A percentile compares a stretch with the other conserved stretches of the same genome.
phyloP scores from a whole-genome alignment of 345 rosid genomes.

The Excoecaria agallocha region DNA sequence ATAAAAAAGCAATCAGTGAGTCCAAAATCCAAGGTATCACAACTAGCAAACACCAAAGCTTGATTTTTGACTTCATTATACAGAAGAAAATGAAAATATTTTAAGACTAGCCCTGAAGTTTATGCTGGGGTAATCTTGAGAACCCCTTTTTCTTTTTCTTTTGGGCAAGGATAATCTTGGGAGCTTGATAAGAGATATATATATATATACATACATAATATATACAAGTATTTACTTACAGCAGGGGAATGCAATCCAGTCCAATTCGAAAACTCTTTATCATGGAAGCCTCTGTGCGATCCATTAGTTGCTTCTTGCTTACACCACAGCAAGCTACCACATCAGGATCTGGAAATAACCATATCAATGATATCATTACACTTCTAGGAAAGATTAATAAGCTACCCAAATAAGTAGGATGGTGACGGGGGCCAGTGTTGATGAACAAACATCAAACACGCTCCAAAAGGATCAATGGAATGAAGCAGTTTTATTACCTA shows the following conservation, averaged over 20 bases:
- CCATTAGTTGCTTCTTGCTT: conserved; percentile 3
- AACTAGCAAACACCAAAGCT: background rate
- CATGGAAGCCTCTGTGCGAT: conserved; percentile 14
- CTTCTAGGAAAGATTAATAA: background rate
- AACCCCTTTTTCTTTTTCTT: no score
- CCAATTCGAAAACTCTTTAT: background rate
- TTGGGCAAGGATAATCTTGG: background rate
- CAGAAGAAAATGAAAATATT: background rate
- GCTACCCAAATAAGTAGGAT: background rate
- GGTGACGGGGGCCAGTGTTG: background rate
- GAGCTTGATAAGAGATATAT: background rate
- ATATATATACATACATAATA: background rate
- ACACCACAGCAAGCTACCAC: background rate
- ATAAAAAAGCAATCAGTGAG: background rate
- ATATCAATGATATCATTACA: background rate
- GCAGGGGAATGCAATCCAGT: background rate
- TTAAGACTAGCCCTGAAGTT: background rate
- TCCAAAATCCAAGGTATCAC: background rate
- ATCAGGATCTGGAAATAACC: background rate
- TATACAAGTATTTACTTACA: conserved; percentile 17
- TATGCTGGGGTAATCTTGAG: background rate
- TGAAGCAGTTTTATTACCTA: background rate
- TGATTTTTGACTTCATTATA: background rate
- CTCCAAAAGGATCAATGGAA: background rate
- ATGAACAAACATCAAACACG: background rate